Evolutionary conservation across 176 grass and related monocot genomes (phyloP).

Genomic region (Chrysopogon serrulatus): DNA sequence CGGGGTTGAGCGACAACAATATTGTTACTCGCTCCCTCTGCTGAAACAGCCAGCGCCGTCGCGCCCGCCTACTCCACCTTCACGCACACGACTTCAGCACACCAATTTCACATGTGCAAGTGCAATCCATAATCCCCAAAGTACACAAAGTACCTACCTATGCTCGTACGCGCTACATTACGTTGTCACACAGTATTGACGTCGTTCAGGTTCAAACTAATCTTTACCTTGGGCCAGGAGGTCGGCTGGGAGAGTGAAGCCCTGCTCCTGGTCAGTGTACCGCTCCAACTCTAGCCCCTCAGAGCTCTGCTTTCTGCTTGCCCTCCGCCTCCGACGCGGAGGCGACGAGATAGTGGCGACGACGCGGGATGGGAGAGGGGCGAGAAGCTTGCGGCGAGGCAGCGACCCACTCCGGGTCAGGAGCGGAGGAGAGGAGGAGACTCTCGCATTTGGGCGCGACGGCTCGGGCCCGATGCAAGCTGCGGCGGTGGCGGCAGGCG

Average conservation of each 20-base stretch:
- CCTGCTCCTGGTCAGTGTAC: conserved; percentile 55
- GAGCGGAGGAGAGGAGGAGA: not conserved
- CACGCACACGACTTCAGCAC: not conserved
- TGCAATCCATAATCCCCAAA: not conserved
- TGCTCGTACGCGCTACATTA: not conserved
- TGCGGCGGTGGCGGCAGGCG: too few relatives aligned
- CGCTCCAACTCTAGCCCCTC: conserved; percentile 29
- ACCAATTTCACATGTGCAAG: not conserved
- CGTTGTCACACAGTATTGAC: too few relatives aligned
- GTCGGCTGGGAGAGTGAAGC: conserved; percentile 71
- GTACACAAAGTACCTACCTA: not conserved
- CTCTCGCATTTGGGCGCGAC: not conserved
- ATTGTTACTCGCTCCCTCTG: conserved; percentile 70
- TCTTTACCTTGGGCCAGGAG: conserved; percentile 70
- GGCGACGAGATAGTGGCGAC: conserved; percentile 8
- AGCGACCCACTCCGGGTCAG: conserved; percentile 31
- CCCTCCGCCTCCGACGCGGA: conserved; percentile 16
- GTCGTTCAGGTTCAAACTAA: not conserved
- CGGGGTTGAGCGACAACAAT: conserved; percentile 83
- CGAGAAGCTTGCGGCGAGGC: conserved; percentile 37
- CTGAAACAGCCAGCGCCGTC: too few relatives aligned
- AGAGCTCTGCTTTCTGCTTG: not conserved
- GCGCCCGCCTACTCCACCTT: too few relatives aligned
- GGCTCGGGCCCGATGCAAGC: too few relatives aligned
- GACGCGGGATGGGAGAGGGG: conserved; percentile 22